These are phyloP conservation scores for Moniliophthora roreri DNA, from an alignment of 1,284 basidiomycete genomes.

Conservation along the genomic window DNA sequence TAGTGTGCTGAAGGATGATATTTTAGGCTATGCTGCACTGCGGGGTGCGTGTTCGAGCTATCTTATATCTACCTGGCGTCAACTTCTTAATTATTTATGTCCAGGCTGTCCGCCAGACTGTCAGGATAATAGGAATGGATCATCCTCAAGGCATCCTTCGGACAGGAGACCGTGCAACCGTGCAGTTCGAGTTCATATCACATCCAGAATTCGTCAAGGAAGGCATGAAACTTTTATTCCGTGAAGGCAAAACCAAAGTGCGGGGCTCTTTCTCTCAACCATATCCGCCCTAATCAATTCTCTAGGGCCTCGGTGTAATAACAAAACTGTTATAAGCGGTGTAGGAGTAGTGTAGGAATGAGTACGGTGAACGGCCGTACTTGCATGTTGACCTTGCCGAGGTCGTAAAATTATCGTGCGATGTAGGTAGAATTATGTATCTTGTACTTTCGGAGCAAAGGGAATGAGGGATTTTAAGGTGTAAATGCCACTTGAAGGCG, in stretches of 20 bases:
- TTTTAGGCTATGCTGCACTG: constrained; percentile 81
- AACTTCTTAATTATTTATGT: constrained; percentile 8
- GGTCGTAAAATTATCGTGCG: no score
- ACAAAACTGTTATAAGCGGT: constrained; percentile 34
- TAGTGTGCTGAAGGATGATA: constrained; percentile 11
- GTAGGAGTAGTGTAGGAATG: no score
- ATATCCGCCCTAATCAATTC: constrained; percentile 4
- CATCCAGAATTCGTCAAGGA: constrained; percentile 90
- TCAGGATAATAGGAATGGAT: constrained; percentile 86
- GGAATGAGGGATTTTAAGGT: no score
- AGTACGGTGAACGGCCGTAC: no score
- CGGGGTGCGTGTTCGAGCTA: constrained; percentile 50
- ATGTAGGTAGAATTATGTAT: background rate
- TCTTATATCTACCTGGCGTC: constrained; percentile 7
- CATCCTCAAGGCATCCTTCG: constrained; percentile 84
- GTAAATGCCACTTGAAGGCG: no score
- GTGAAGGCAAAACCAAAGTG: constrained; percentile 93
- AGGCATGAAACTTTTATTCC: constrained; percentile 88
- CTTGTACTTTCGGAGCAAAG: no score
- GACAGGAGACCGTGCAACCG: constrained; percentile 88
- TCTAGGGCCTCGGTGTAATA: constrained; percentile 43
- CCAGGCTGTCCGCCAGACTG: constrained; percentile 86
- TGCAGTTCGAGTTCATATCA: constrained; percentile 89
- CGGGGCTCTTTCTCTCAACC: constrained; percentile 8
- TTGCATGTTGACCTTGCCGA: no score